These are phyloP conservation scores for Lachancea quebecensis DNA, from an alignment of 805 yeast species.

Conservation along the genomic window DNA sequence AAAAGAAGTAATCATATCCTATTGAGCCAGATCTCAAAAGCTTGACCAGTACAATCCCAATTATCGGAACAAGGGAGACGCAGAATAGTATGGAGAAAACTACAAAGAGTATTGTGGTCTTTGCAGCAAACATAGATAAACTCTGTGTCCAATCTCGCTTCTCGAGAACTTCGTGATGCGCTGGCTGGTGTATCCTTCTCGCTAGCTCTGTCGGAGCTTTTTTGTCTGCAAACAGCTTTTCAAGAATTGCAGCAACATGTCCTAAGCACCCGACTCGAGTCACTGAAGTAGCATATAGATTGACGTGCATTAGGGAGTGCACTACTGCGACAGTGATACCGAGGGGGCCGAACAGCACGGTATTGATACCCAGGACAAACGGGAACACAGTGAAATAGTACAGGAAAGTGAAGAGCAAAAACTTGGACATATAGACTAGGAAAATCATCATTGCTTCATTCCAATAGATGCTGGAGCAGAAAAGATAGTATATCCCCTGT, in stretches of 20 bases:
- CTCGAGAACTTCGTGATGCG: neutral
- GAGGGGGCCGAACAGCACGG: conserved; percentile 3
- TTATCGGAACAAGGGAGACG: conserved; percentile 22
- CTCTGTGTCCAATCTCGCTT: conserved; percentile 2
- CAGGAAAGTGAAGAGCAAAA: neutral
- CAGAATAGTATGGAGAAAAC: neutral
- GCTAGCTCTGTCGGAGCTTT: neutral
- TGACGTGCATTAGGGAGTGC: conserved; percentile 3
- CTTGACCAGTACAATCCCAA: conserved; percentile 28
- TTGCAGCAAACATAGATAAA: neutral
- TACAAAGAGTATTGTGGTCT: neutral
- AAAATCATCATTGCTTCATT: conserved; percentile 3
- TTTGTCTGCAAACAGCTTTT: neutral
- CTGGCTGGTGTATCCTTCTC: neutral
- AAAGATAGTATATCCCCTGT: neutral
- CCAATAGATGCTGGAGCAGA: conserved; percentile 1
- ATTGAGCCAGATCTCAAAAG: conserved; percentile 21
- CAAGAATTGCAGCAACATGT: neutral
- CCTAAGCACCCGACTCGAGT: conserved; percentile 1
- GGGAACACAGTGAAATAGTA: neutral
- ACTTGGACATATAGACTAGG: conserved; percentile 1
- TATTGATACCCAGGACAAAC: neutral
- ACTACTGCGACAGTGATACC: conserved; percentile 4
- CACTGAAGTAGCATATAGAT: conserved; percentile 1
- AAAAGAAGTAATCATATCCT: conserved; percentile 16